Percentiles rank a stretch among this genome's conserved stretches.
Evolutionary conservation across 1,284 basidiomycete genomes (phyloP).

Genomic region (Ceratobasidium sp.): DNA sequence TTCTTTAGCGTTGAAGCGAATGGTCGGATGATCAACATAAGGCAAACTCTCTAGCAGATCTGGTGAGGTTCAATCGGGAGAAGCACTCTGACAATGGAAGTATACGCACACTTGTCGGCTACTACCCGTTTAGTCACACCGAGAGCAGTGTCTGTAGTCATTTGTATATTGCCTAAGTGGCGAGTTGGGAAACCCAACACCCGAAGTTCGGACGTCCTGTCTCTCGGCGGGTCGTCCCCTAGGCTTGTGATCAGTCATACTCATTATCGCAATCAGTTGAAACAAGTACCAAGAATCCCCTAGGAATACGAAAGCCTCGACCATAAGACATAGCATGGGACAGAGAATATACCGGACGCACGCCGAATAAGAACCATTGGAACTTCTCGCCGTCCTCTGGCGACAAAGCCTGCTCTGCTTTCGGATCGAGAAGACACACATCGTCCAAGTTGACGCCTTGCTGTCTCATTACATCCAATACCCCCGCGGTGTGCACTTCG

Average conservation of each 20-base stretch:
- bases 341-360: slow-evolving; percentile 57
- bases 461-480: slow-evolving; percentile 75
- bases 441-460: slow-evolving; percentile 67
- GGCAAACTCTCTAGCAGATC: slow-evolving; percentile 78
- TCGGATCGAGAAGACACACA: slow-evolving; percentile 92
- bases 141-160: slow-evolving; percentile 98
- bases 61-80: slow-evolving; percentile 53
- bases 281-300: slow-evolving; percentile 59
- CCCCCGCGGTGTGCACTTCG: slow-evolving; percentile 71
- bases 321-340: slow-evolving; percentile 10
- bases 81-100: background rate
- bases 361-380: slow-evolving; percentile 89
- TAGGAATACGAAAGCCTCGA: slow-evolving; percentile 30
- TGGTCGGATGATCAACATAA: slow-evolving; percentile 87
- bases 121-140: slow-evolving; percentile 93
- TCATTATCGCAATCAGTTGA: slow-evolving; percentile 52
- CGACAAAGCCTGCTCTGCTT: slow-evolving; percentile 75
- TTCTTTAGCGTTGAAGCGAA: slow-evolving; percentile 84
- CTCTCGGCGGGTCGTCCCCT: slow-evolving; percentile 93
- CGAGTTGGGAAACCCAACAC: slow-evolving; percentile 87
- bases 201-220: slow-evolving; percentile 89
- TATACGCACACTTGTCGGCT: slow-evolving; percentile 74
- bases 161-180: slow-evolving; percentile 88
- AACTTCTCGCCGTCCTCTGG: slow-evolving; percentile 84
- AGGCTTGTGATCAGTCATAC: slow-evolving; percentile 33